These are phyloP conservation scores for Aspergillus sp. DNA, from an alignment of 2,329 filamentous ascomycete genomes.

Conservation along the genomic window DNA sequence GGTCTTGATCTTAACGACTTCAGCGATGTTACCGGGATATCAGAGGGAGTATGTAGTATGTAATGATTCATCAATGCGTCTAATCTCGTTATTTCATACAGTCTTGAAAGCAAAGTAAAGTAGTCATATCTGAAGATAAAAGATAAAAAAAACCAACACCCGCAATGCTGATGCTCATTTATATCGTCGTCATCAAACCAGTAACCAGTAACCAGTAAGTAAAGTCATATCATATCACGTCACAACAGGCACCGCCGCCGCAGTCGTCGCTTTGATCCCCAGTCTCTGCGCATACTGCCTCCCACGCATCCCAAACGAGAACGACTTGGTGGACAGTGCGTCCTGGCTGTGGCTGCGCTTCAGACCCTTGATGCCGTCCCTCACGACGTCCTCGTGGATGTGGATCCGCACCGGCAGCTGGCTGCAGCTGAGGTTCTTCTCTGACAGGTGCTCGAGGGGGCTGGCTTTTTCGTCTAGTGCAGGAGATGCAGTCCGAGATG, in stretches of 20 bases:
- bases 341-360: background rate
- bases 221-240: background rate
- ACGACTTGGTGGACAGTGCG: background rate
- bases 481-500: background rate
- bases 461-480: background rate
- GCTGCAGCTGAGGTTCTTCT: background rate
- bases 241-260: background rate
- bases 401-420: background rate
- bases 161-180: background rate
- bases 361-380: background rate
- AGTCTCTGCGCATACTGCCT: background rate
- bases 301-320: background rate
- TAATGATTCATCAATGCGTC: background rate
- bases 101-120: no score
- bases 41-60: background rate
- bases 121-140: no score
- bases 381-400: background rate
- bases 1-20: background rate
- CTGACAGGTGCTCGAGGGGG: background rate
- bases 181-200: background rate
- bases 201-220: no score
- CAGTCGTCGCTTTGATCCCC: background rate
- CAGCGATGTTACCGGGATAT: background rate
- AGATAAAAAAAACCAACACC: background rate
- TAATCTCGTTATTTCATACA: no score